These are phyloP conservation scores for Juglanconis oblonga DNA, from an alignment of 2,329 filamentous ascomycete species.

Conservation along the genomic window DNA sequence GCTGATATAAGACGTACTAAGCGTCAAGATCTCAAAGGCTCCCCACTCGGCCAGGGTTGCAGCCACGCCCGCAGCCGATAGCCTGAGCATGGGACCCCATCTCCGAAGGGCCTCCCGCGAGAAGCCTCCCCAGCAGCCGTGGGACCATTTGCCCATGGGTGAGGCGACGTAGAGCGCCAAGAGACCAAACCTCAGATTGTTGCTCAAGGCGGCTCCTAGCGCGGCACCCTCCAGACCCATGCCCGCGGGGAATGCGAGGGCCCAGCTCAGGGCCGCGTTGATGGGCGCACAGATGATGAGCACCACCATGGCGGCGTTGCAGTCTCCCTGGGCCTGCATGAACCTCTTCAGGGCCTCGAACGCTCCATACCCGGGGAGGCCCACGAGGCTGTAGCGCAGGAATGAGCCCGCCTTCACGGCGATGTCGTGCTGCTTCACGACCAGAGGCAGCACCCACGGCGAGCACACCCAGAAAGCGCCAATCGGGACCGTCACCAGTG, in stretches of 20 bases:
- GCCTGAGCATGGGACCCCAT: constrained; percentile 38
- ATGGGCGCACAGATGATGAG: constrained; percentile 45
- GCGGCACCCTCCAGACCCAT: constrained; percentile 51
- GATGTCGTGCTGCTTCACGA: constrained; percentile 45
- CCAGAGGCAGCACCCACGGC: constrained; percentile 39
- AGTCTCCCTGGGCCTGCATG: constrained; percentile 53
- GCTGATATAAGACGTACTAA: constrained; percentile 43
- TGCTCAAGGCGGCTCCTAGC: constrained; percentile 45
- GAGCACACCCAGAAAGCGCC: constrained; percentile 47
- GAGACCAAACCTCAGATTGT: constrained; percentile 45
- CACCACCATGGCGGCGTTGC: constrained; percentile 45
- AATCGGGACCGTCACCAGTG: constrained; percentile 44
- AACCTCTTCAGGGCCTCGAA: constrained; percentile 55
- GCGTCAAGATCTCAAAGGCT: constrained; percentile 41
- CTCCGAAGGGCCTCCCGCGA: constrained; percentile 27
- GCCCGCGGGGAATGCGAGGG: constrained; percentile 39
- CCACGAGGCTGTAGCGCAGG: constrained; percentile 44
- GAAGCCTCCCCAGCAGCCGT: constrained; percentile 43
- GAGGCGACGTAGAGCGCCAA: constrained; percentile 44
- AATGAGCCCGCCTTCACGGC: constrained; percentile 48
- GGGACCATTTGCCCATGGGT: constrained; percentile 35
- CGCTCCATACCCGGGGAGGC: constrained; percentile 49
- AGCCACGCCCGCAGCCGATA: constrained; percentile 37
- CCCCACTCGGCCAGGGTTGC: constrained; percentile 42
- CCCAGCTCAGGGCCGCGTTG: constrained; percentile 47